Conservation (phyloP, 2,329 filamentous ascomycete genomes). For the Fusarium aywerte region DNA sequence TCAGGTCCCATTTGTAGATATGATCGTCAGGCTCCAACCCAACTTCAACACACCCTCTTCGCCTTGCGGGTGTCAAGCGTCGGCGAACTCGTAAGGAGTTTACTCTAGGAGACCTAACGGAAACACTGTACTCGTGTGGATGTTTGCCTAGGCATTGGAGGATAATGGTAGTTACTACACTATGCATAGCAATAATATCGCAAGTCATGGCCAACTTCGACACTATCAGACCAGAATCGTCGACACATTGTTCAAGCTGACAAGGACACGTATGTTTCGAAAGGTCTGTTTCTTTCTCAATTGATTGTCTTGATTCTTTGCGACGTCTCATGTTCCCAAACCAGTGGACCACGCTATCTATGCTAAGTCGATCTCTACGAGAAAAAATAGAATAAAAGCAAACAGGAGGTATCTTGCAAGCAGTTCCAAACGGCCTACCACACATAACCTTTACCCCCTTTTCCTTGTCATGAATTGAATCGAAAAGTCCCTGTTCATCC, state of each 20-base stretch:
- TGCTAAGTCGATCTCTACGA: constrained; percentile 18
- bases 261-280: not conserved
- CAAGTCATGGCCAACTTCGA: not conserved
- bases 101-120: not conserved
- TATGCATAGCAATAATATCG: not conserved
- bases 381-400: constrained; percentile 18
- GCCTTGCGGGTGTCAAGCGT: constrained; percentile 3
- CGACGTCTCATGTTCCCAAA: constrained; percentile 4
- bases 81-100: constrained; percentile 14
- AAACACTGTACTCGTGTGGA: not conserved
- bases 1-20: constrained; percentile 19
- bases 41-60: constrained; percentile 23
- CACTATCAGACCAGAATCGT: not conserved
- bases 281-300: not conserved
- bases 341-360: constrained; percentile 25
- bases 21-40: constrained; percentile 21
- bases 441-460: constrained; percentile 17
- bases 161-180: not conserved
- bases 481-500: constrained; percentile 18
- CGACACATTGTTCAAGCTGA: not conserved
- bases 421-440: constrained; percentile 25
- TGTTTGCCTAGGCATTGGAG: not conserved
- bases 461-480: constrained; percentile 31
- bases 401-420: constrained; percentile 37
- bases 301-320: constrained; percentile 19